Evolutionary conservation across 345 rosid genomes (phyloP).

Genomic region (Gossypioides kirkii): DNA sequence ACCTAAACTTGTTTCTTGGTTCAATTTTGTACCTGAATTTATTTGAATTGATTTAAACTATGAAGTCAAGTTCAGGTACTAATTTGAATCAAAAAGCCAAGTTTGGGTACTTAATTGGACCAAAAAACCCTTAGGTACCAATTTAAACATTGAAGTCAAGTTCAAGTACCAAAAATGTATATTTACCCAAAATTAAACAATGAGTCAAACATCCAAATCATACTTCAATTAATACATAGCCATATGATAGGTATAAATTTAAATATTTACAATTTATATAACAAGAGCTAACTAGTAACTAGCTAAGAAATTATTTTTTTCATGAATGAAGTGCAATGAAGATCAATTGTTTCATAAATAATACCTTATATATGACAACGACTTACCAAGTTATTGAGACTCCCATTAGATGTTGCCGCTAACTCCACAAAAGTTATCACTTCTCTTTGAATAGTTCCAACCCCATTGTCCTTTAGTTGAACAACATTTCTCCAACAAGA

Average conservation of each 20-base stretch:
- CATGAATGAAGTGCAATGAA: conserved; percentile 4
- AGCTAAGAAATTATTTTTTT: neutral
- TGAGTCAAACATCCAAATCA: neutral
- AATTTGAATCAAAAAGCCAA: too few relatives aligned
- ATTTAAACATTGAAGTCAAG: too few relatives aligned
- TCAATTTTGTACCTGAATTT: too few relatives aligned
- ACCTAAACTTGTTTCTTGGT: too few relatives aligned
- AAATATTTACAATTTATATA: neutral
- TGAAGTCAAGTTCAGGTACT: too few relatives aligned
- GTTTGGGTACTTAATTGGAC: too few relatives aligned
- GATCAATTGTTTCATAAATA: neutral
- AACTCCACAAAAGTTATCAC: conserved; percentile 54
- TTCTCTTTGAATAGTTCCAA: conserved; percentile 52
- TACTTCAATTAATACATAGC: neutral
- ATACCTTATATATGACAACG: conserved; percentile 3
- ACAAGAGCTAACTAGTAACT: neutral
- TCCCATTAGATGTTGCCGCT: conserved; percentile 52
- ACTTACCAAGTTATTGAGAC: conserved; percentile 53
- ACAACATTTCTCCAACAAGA: conserved; percentile 16
- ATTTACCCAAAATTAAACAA: neutral
- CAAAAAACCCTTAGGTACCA: too few relatives aligned
- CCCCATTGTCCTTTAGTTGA: conserved; percentile 25
- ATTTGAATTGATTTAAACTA: too few relatives aligned
- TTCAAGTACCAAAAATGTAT: too few relatives aligned
- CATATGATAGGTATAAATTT: neutral